Conservation (phyloP, 225 moss, liverwort and hornwort genomes). For the Pleurozium schreberi region DNA sequence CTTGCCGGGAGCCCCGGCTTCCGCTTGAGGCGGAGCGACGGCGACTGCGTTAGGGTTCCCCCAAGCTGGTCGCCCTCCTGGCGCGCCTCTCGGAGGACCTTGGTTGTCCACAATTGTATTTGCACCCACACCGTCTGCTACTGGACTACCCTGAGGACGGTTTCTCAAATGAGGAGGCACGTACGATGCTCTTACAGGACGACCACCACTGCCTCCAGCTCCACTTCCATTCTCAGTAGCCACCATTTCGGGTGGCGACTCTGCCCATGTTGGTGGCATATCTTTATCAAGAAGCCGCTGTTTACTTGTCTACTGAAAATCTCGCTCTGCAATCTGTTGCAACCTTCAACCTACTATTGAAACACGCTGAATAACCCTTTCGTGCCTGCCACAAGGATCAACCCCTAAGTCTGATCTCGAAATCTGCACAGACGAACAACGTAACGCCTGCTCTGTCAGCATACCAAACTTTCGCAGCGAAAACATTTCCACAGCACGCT, state of each 20-base stretch:
- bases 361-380: neutral
- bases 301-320: neutral
- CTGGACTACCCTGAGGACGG: slow-evolving; percentile 50
- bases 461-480: neutral
- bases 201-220: slow-evolving; percentile 41
- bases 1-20: slow-evolving; percentile 11
- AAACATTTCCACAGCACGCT: neutral
- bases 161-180: slow-evolving; percentile 97
- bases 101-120: slow-evolving; percentile 10
- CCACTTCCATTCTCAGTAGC: slow-evolving; percentile 65
- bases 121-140: slow-evolving; percentile 14
- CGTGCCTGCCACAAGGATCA: neutral
- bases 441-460: neutral
- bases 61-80: slow-evolving; percentile 44
- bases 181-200: slow-evolving; percentile 72
- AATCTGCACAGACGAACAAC: slow-evolving; percentile 1
- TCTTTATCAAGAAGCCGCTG: slow-evolving; percentile 22
- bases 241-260: slow-evolving; percentile 99
- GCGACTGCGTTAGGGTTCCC: slow-evolving; percentile 40
- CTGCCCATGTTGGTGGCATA: slow-evolving; percentile 99
- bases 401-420: neutral
- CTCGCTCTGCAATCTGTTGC: neutral
- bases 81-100: slow-evolving; percentile 32
- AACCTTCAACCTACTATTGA: neutral
- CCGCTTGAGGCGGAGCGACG: slow-evolving; percentile 13